Base-by-base conservation (phyloP, 2,329 filamentous ascomycete species). In the Diplodia sapinea region DNA sequence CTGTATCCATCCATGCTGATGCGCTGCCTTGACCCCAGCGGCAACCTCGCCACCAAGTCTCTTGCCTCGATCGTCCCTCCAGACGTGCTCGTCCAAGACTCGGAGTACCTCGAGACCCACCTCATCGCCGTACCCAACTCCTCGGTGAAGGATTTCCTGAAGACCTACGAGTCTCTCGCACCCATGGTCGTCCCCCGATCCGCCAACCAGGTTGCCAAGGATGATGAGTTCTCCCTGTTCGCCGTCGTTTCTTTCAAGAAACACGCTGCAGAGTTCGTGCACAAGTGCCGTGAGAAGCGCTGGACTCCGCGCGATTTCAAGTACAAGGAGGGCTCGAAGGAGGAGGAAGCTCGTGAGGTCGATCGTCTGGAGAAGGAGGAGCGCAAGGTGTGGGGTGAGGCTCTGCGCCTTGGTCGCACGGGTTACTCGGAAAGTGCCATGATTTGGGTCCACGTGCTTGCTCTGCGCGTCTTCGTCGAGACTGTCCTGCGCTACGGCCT, bases 241-340 rank as follows among this genome's bases (percentile, higher is more conserved):
- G 90, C 91, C 4, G 94, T 96, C 61, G 95, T 93, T 3, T 91
- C 91, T 0, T 99, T 99, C 82, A 97, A 96, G 84, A 98, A 97
- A 82, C 86, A 93, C 77, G 88, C 89, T 70, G 80, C 85, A 70
- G 95, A 98, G 74, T 98, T 99, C 75, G 83, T 96, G 68, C 91
- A 95, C 79, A 97, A 97, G 81, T 93, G 90, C 75, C 87, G 95
- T 71, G 95, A 98, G 78, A 89, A 92, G 74, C 93, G 95, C 77
- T 99, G 94, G 93, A 94, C 92, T 50, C 95, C 95, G 2, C 88
- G 95, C 69, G 94, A 97, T 75, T 97, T 94, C 84, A 95, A 94
- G 80, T 92, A 96, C 78, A 90, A 93, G 66, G 91, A 96, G 77
- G 94, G 94, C 29, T 93, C 93, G 13, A 90, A 88, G 75, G 94